phyloP scores from a whole-genome alignment of 768 basidiomycete genomes.

The Boletus reticuloceps region DNA sequence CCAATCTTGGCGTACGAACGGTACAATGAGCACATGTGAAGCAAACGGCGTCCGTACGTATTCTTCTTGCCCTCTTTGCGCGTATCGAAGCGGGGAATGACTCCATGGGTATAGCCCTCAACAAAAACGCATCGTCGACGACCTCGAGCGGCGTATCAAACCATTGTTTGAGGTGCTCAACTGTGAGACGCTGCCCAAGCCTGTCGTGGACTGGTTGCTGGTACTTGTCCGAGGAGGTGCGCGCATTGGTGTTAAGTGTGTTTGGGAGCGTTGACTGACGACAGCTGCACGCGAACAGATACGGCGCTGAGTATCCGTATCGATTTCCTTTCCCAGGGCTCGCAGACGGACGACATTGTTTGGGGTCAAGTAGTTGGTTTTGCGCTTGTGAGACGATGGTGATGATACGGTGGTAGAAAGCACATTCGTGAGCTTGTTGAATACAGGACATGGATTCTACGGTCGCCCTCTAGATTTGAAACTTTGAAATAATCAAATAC shows the following conservation, averaged over 20 bases:
- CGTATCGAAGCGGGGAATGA: too few species aligned
- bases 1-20: conserved; percentile 66
- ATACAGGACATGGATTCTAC: too few species aligned
- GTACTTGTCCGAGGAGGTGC: conserved; percentile 76
- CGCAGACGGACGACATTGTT: conserved; percentile 97
- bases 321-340: conserved; percentile 77
- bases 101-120: too few species aligned
- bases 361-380: conserved; percentile 83
- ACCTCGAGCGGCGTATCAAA: conserved; percentile 83
- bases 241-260: conserved; percentile 14
- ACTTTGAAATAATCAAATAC: too few species aligned
- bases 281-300: conserved; percentile 66
- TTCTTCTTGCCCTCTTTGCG: too few species aligned
- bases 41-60: conserved; percentile 71
- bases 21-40: conserved; percentile 63
- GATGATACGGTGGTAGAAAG: too few species aligned
- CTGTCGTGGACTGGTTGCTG: conserved; percentile 68
- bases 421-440: too few species aligned
- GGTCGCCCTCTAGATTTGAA: too few species aligned
- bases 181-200: conserved; percentile 75
- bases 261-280: not conserved
- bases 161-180: conserved; percentile 90
- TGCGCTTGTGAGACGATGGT: conserved; percentile 46
- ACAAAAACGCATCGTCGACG: conserved; percentile 84
- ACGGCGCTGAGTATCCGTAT: conserved; percentile 84